A percentile compares a stretch with the other conserved stretches of the same genome.
phyloP scores from a whole-genome alignment of 2,329 filamentous ascomycete species.

The Ophiocordyceps camponoti-rufipedis region DNA sequence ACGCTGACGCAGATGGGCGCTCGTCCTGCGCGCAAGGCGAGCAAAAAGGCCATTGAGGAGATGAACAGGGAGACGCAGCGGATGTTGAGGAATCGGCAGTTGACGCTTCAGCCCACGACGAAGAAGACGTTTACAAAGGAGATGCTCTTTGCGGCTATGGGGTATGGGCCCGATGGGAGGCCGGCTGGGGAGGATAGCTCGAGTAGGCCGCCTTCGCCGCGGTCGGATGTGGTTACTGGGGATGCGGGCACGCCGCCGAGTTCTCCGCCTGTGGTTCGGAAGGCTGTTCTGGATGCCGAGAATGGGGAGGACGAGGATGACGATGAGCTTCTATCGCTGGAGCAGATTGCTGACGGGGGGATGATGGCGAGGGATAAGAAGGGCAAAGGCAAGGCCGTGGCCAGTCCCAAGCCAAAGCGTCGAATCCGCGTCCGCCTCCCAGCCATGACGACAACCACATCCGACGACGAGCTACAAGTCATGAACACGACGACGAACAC shows the following conservation, averaged over 20 bases:
- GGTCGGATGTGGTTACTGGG: constrained; percentile 32
- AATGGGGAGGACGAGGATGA: constrained; percentile 9
- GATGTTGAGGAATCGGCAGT: constrained; percentile 74
- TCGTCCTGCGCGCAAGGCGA: constrained; percentile 64
- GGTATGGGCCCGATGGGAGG: constrained; percentile 36
- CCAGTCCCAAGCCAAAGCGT: constrained; percentile 18
- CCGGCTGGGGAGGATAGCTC: constrained; percentile 30
- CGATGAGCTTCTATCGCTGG: constrained; percentile 18
- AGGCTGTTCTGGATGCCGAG: constrained; percentile 6
- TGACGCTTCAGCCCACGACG: constrained; percentile 75
- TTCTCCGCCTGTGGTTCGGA: constrained; percentile 32
- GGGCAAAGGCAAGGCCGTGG: constrained; percentile 25
- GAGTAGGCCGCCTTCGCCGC: constrained; percentile 31
- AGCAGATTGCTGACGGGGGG: constrained; percentile 14
- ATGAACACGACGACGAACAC: constrained; percentile 11
- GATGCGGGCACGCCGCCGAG: constrained; percentile 52
- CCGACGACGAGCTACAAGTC: constrained; percentile 48
- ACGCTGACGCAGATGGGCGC: constrained; percentile 46
- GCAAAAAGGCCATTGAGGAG: constrained; percentile 86
- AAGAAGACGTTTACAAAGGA: constrained; percentile 80
- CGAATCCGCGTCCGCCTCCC: constrained; percentile 33
- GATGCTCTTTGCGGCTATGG: constrained; percentile 70
- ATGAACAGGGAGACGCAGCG: constrained; percentile 92
- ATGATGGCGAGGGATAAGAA: constrained; percentile 38
- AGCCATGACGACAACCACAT: constrained; percentile 16